Base-by-base conservation (phyloP, 2,329 filamentous ascomycete genomes). In the Nakataea oryzae region DNA sequence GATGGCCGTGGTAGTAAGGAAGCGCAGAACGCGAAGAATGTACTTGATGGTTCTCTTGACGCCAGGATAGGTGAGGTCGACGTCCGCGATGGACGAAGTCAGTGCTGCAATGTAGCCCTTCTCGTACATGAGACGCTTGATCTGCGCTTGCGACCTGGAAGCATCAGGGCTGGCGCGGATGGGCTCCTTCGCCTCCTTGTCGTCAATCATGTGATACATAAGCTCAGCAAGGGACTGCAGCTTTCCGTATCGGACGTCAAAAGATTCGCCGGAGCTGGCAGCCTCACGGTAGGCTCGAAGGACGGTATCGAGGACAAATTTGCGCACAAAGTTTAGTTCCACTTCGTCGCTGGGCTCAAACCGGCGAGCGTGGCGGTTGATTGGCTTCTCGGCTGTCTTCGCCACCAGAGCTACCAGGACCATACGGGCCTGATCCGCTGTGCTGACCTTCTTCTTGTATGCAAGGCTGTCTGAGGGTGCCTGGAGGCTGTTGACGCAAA, bases 121-220 rank as follows among this genome's bases (percentile, higher is more conserved):
- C 76, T 99, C 95, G 69, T 96, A 97, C 95, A 99, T 99, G 64
- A 97, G 86, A 67, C 92, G 91, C 41, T 91, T 88, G 67, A 99
- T 83, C 70, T 96, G 92, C 68, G 89, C 87, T 65, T 93, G 89
- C 9, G 92, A 93, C 56, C 80, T 78, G 28, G 73, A 71, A 57
- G 77, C 70, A 3, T 72, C 66, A 11, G 73, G 24, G 72, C 70
- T 17, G 61, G 73, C 65, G 58, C 72, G 71, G 67, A 80, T 69
- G 61, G 77, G 79, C 21, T 84, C 81, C 68, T 84, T 89, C 17
- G 91, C 85, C 72, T 89, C 89, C 57, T 91, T 89, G 47, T 90
- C 90, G 62, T 88, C 90, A 66, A 97, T 86, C 84, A 99, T 95
- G 63, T 91, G 87, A 67, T 92, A 88, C 83, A 99, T 97, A 55